Conservation (phyloP, 2,329 filamentous ascomycete genomes). For the Aspergillus uvarum region DNA sequence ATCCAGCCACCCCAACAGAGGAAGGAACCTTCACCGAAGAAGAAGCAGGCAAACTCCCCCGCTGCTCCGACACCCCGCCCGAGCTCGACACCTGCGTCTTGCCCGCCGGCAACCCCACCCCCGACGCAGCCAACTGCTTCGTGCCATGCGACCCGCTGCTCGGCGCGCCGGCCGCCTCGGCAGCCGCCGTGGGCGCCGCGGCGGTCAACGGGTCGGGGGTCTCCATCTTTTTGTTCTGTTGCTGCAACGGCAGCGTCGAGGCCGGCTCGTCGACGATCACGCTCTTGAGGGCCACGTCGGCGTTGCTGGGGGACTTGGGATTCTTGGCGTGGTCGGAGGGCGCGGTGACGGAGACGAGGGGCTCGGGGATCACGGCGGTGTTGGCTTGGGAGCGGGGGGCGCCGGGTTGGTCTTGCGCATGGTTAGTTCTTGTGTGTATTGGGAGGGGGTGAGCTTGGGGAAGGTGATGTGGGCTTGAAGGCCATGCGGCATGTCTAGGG, state of each 20-base stretch:
- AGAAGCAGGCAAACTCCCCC: neutral
- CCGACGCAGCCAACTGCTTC: neutral
- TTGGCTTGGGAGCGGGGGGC: slow-evolving; percentile 22
- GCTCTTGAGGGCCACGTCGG: slow-evolving; percentile 7
- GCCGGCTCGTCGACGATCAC: slow-evolving; percentile 8
- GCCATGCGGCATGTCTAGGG: no score
- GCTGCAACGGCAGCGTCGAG: no score
- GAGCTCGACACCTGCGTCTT: neutral
- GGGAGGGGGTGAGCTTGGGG: neutral
- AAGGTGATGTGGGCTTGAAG: neutral
- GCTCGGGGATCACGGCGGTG: slow-evolving; percentile 24
- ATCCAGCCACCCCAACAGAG: neutral
- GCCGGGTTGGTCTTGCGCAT: slow-evolving; percentile 29
- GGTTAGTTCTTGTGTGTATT: neutral
- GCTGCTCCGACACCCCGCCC: neutral
- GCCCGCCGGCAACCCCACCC: neutral
- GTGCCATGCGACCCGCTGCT: neutral
- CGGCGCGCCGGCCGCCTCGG: neutral
- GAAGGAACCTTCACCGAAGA: neutral
- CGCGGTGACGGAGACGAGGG: slow-evolving; percentile 11
- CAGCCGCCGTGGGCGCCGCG: neutral
- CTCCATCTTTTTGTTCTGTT: neutral
- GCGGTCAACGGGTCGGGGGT: neutral
- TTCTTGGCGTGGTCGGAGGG: slow-evolving; percentile 3
- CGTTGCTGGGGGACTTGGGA: slow-evolving; percentile 8